Percentiles rank a stretch among this genome's conserved stretches.
Conservation (phyloP, 2,329 filamentous ascomycete species). For the Pyricularia grisea region DNA sequence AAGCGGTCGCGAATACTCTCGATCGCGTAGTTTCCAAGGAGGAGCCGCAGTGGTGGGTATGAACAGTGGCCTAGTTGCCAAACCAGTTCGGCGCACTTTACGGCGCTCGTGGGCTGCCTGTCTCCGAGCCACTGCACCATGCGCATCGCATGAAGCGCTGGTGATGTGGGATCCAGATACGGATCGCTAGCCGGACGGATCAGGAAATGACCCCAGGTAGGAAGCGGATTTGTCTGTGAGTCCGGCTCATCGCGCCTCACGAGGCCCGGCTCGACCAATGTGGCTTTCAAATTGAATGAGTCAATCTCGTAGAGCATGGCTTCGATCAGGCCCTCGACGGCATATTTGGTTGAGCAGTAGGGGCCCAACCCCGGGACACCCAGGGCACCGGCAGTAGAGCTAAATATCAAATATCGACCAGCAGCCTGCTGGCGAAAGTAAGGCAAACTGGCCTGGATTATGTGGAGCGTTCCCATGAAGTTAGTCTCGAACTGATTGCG, state of each 20-base stretch:
- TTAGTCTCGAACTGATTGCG: constrained; percentile 97
- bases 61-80: constrained; percentile 93
- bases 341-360: constrained; percentile 96
- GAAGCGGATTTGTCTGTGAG: constrained; percentile 39
- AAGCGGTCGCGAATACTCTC: constrained; percentile 89
- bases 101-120: constrained; percentile 81
- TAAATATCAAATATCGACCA: constrained; percentile 90
- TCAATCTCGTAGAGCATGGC: constrained; percentile 96
- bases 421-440: constrained; percentile 70
- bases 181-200: constrained; percentile 78
- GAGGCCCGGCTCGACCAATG: constrained; percentile 83
- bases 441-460: constrained; percentile 79
- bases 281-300: constrained; percentile 83
- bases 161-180: constrained; percentile 68
- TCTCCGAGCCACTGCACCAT: constrained; percentile 95
- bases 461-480: constrained; percentile 90
- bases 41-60: constrained; percentile 78
- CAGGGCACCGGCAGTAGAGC: constrained; percentile 82
- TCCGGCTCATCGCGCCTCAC: constrained; percentile 70
- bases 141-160: constrained; percentile 77
- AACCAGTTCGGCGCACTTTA: constrained; percentile 86
- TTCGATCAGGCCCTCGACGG: constrained; percentile 90
- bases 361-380: constrained; percentile 88
- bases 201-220: constrained; percentile 84
- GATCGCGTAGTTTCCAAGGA: constrained; percentile 90